Percentiles rank a stretch among this genome's conserved stretches.
These are phyloP conservation scores for Chenopodium quinoa DNA, from an alignment of 148 eudicot species.

Conservation along the genomic window DNA sequence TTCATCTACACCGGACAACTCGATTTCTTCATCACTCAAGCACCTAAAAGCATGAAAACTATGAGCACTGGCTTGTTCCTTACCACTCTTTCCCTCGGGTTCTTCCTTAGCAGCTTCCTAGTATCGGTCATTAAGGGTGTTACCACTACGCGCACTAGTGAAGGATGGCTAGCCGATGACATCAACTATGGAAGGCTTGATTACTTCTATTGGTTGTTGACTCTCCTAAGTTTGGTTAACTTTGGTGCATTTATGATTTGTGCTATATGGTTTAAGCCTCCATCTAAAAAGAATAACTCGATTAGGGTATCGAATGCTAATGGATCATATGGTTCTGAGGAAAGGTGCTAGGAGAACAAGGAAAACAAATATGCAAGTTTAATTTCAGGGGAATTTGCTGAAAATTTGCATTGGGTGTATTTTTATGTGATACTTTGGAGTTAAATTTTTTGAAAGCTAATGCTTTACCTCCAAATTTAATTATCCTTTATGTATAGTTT, in stretches of 20 bases:
- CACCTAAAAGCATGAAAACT: slow-evolving; percentile 82
- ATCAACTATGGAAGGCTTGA: slow-evolving; percentile 73
- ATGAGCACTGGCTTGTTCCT: slow-evolving; percentile 87
- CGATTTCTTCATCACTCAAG: slow-evolving; percentile 76
- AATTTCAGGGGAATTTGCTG: no score
- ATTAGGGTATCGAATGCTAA: slow-evolving; percentile 26
- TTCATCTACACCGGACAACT: slow-evolving; percentile 86
- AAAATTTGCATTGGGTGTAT: background rate
- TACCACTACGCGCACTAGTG: slow-evolving; percentile 30
- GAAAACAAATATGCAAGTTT: background rate
- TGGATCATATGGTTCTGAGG: slow-evolving; percentile 20
- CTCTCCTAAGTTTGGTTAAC: slow-evolving; percentile 46
- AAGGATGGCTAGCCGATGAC: slow-evolving; percentile 64
- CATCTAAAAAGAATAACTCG: slow-evolving; percentile 22
- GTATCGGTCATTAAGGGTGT: slow-evolving; percentile 52
- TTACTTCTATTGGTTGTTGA: slow-evolving; percentile 54
- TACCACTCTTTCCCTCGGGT: slow-evolving; percentile 63
- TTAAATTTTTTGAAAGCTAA: background rate
- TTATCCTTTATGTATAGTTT: slow-evolving; percentile 5
- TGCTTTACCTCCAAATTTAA: background rate
- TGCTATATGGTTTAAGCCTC: slow-evolving; percentile 62
- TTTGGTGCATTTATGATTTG: slow-evolving; percentile 48
- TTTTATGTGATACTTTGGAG: background rate
- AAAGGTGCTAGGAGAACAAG: slow-evolving; percentile 26
- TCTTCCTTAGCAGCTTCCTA: slow-evolving; percentile 70